Evolutionary conservation across 2,329 filamentous ascomycete genomes (phyloP).

Genomic region (Rhynchosporium agropyri): DNA sequence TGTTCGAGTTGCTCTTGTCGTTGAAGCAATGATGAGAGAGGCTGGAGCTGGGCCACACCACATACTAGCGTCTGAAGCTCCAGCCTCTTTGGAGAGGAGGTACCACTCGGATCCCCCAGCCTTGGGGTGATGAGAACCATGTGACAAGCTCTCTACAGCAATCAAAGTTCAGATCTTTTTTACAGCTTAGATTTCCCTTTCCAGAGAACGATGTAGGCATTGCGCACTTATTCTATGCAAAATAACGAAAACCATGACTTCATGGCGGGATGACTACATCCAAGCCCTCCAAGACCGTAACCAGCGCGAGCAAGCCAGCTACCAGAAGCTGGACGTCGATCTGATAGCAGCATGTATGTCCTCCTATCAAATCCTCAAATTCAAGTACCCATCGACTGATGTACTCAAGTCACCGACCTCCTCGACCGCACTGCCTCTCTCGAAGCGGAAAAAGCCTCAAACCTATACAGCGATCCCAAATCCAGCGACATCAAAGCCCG

Average conservation of each 20-base stretch:
- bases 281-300: constrained; percentile 73
- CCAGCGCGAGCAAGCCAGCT: constrained; percentile 65
- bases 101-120: constrained; percentile 16
- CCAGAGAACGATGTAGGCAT: background rate
- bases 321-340: constrained; percentile 59
- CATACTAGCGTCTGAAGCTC: constrained; percentile 24
- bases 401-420: constrained; percentile 61
- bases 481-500: constrained; percentile 34
- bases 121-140: constrained; percentile 13
- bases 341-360: constrained; percentile 78
- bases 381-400: constrained; percentile 24
- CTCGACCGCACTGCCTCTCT: constrained; percentile 67
- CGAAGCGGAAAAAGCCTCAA: constrained; percentile 57
- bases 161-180: constrained; percentile 14
- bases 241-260: constrained; percentile 34
- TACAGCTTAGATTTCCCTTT: background rate
- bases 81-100: constrained; percentile 25
- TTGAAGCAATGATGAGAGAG: constrained; percentile 9
- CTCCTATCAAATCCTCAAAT: background rate
- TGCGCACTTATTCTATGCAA: background rate
- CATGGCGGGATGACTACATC: constrained; percentile 81
- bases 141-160: constrained; percentile 6
- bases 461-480: constrained; percentile 33
- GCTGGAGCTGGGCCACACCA: constrained; percentile 11
- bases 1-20: constrained; percentile 21